Percentiles rank a stretch among this genome's conserved stretches.
Evolutionary conservation across 805 yeast species (phyloP).

Genomic region (Teunomyces stri): DNA sequence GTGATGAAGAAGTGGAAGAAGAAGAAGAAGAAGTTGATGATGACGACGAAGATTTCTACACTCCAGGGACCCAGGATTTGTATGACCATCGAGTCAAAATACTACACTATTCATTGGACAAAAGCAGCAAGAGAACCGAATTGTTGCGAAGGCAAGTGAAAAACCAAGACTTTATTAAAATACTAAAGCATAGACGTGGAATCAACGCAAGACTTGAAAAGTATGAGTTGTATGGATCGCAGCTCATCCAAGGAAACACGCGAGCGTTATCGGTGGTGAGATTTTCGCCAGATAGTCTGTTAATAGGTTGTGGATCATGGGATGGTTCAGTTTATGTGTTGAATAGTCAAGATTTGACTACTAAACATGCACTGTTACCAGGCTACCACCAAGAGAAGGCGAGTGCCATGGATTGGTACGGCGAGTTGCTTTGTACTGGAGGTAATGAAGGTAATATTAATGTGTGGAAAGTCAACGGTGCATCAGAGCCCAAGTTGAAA

Average conservation of each 20-base stretch:
- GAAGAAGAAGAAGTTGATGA: slow-evolving; percentile 41
- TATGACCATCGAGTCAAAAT: slow-evolving; percentile 50
- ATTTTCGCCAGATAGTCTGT: slow-evolving; percentile 35
- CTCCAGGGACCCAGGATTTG: slow-evolving; percentile 67
- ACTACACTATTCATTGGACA: slow-evolving; percentile 48
- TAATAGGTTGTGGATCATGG: slow-evolving; percentile 78
- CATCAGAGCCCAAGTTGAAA: slow-evolving; percentile 7
- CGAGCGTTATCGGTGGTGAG: slow-evolving; percentile 66
- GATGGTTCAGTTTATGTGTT: slow-evolving; percentile 63
- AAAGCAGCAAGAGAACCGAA: slow-evolving; percentile 43
- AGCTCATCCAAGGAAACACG: slow-evolving; percentile 53
- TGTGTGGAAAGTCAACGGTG: slow-evolving; percentile 24
- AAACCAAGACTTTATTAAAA: slow-evolving; percentile 36
- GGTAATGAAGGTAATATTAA: slow-evolving; percentile 38
- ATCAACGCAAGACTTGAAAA: slow-evolving; percentile 30
- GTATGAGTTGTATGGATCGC: slow-evolving; percentile 60
- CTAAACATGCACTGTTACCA: slow-evolving; percentile 19
- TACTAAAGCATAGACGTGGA: slow-evolving; percentile 46
- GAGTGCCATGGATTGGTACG: slow-evolving; percentile 69
- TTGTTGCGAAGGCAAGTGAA: slow-evolving; percentile 27
- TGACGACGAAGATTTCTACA: slow-evolving; percentile 78
- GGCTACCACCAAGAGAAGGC: slow-evolving; percentile 63
- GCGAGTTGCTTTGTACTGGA: slow-evolving; percentile 29
- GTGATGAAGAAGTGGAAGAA: slow-evolving; percentile 9
- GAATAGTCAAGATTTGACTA: slow-evolving; percentile 36